Conservation (phyloP, 2,329 filamentous ascomycete species). For the Chaetomiaceae sp. region DNA sequence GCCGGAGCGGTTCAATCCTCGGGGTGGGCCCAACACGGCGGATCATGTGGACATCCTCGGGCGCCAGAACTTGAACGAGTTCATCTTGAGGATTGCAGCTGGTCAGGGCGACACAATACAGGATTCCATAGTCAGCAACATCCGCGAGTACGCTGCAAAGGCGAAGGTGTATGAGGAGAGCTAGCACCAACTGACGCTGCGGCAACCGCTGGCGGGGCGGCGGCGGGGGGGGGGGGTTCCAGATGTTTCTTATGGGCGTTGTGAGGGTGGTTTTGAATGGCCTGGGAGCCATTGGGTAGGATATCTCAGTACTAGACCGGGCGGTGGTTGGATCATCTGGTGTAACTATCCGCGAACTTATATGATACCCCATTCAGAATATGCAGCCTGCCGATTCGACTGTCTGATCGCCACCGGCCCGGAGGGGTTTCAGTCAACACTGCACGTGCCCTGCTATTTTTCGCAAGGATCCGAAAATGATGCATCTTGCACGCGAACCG, state of each 20-base stretch:
- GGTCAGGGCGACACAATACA: slow-evolving; percentile 75
- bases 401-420: neutral
- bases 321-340: neutral
- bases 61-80: slow-evolving; percentile 79
- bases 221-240: too few species aligned
- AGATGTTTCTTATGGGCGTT: neutral
- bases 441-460: too few species aligned
- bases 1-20: slow-evolving; percentile 82
- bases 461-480: too few species aligned
- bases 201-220: too few species aligned
- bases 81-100: slow-evolving; percentile 79
- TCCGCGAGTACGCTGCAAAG: slow-evolving; percentile 72
- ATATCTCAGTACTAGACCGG: neutral
- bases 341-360: neutral
- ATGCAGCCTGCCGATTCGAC: neutral
- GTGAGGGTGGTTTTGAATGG: neutral
- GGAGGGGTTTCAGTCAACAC: neutral
- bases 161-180: slow-evolving; percentile 72
- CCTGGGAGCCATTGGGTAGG: neutral
- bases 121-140: slow-evolving; percentile 73
- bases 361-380: neutral
- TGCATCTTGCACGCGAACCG: too few species aligned
- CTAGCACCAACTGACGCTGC: slow-evolving; percentile 35
- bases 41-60: slow-evolving; percentile 97
- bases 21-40: slow-evolving; percentile 64